A percentile compares a stretch with the other conserved stretches of the same genome.
phyloP scores from a whole-genome alignment of 2,329 filamentous ascomycete species.

The Penicillium sp. region DNA sequence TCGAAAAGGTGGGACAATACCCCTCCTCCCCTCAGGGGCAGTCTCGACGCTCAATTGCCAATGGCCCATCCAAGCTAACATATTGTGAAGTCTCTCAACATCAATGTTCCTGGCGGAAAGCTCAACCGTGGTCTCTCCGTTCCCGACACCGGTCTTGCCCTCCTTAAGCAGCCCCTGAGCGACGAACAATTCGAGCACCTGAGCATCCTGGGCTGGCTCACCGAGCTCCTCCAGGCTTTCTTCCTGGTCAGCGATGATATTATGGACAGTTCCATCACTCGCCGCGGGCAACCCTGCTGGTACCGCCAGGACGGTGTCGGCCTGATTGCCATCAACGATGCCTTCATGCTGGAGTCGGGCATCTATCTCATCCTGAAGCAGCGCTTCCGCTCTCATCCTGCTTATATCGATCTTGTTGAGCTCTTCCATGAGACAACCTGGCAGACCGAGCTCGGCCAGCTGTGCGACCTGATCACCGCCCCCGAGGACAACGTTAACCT shows the following conservation, averaged over 20 bases:
- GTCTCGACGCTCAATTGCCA: not conserved
- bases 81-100: slow-evolving; percentile 65
- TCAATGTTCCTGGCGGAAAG: slow-evolving; percentile 90
- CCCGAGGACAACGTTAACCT: slow-evolving; percentile 92
- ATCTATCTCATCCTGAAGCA: slow-evolving; percentile 94
- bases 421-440: slow-evolving; percentile 92
- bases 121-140: slow-evolving; percentile 99
- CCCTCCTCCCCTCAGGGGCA: not conserved
- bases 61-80: slow-evolving; percentile 9
- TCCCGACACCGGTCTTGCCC: slow-evolving; percentile 79
- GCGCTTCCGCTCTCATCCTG: slow-evolving; percentile 81
- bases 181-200: slow-evolving; percentile 84
- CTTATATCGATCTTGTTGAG: slow-evolving; percentile 88
- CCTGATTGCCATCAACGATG: slow-evolving; percentile 97
- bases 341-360: slow-evolving; percentile 86
- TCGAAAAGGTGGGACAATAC: slow-evolving; percentile 63
- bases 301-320: slow-evolving; percentile 86
- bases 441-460: slow-evolving; percentile 93
- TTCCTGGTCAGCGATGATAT: slow-evolving; percentile 99
- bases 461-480: slow-evolving; percentile 90
- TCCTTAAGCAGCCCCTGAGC: slow-evolving; percentile 68
- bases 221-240: slow-evolving; percentile 96
- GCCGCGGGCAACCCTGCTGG: slow-evolving; percentile 93
- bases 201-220: slow-evolving; percentile 91
- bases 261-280: slow-evolving; percentile 94